Percentiles rank a stretch among this genome's conserved stretches.
phyloP scores from a whole-genome alignment of 176 grass and related monocot genomes.

The Triticum dicoccoides region DNA sequence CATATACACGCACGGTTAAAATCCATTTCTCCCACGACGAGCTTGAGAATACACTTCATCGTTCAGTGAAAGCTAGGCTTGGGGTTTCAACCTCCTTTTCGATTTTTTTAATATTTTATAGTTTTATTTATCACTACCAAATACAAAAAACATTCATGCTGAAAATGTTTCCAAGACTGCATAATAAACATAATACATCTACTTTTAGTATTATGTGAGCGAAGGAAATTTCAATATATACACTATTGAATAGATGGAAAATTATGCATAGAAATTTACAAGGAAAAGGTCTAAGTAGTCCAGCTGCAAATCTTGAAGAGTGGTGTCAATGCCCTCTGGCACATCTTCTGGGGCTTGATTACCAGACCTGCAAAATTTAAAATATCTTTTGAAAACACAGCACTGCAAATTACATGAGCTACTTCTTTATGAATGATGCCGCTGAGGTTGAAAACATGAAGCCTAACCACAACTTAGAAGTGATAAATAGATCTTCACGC shows the following conservation, averaged over 20 bases:
- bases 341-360: slow-evolving; percentile 82
- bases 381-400: neutral
- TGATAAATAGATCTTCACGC: slow-evolving; percentile 62
- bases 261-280: slow-evolving; percentile 37
- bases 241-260: neutral
- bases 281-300: slow-evolving; percentile 90
- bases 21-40: neutral
- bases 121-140: neutral
- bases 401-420: neutral
- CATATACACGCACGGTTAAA: neutral
- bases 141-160: neutral
- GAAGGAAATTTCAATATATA: neutral
- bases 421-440: neutral
- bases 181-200: neutral
- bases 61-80: neutral
- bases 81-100: no score
- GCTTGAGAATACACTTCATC: neutral
- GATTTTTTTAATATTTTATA: neutral
- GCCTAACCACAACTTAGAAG: slow-evolving; percentile 58
- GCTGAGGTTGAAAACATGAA: neutral
- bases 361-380: slow-evolving; percentile 48
- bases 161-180: neutral
- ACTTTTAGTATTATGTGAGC: neutral
- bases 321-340: slow-evolving; percentile 49
- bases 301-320: slow-evolving; percentile 70